phyloP scores from a whole-genome alignment of 1,284 basidiomycete genomes.

The Sporisorium reilianum region DNA sequence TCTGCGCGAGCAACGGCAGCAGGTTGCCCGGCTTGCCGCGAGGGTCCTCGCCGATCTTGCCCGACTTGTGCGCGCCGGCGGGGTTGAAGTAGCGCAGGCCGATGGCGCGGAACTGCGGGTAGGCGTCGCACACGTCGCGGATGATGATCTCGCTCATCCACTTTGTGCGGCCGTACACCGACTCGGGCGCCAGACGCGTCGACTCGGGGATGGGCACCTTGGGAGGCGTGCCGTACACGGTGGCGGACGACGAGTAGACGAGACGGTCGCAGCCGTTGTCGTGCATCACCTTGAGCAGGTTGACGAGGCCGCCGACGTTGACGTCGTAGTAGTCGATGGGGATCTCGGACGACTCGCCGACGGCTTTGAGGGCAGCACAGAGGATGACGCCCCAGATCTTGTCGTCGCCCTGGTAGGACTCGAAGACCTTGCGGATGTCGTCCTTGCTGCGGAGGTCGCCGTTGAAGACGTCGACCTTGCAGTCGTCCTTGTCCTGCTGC shows the following conservation, averaged over 20 bases:
- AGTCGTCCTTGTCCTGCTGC: slow-evolving; percentile 76
- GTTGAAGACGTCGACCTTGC: slow-evolving; percentile 77
- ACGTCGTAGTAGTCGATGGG: slow-evolving; percentile 77
- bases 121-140: slow-evolving; percentile 85
- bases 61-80: slow-evolving; percentile 95
- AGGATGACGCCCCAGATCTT: slow-evolving; percentile 94
- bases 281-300: slow-evolving; percentile 75
- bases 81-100: slow-evolving; percentile 97
- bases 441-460: slow-evolving; percentile 63
- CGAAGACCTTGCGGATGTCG: slow-evolving; percentile 60
- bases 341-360: slow-evolving; percentile 95
- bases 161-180: slow-evolving; percentile 95
- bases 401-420: slow-evolving; percentile 56
- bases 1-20: slow-evolving; percentile 91
- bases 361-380: slow-evolving; percentile 96
- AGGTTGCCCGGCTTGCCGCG: slow-evolving; percentile 94
- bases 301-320: slow-evolving; percentile 66
- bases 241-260: slow-evolving; percentile 97
- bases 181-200: slow-evolving; percentile 87
- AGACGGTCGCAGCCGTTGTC: slow-evolving; percentile 85
- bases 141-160: slow-evolving; percentile 92
- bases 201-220: slow-evolving; percentile 94
- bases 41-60: slow-evolving; percentile 95
- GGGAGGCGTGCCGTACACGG: slow-evolving; percentile 96
- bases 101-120: slow-evolving; percentile 82